Evolutionary conservation across 2,329 filamentous ascomycete genomes (phyloP).

Genomic region (Aplosporella prunicola): DNA sequence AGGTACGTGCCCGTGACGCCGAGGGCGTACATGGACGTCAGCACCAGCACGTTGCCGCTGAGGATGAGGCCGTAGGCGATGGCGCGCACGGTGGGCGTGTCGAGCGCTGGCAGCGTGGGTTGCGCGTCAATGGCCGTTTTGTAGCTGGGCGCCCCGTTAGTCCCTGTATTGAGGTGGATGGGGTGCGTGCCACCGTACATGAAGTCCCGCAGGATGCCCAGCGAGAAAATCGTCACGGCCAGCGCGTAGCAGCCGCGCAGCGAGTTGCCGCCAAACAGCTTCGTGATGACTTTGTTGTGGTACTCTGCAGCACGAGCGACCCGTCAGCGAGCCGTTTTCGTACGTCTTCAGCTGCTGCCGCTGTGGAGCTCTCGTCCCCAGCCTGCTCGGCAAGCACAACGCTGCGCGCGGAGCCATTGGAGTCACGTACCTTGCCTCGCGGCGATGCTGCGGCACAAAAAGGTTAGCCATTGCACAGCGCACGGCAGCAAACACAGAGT

Average conservation of each 20-base stretch:
- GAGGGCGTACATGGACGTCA: conserved; percentile 83
- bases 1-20: conserved; percentile 94
- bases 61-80: conserved; percentile 63
- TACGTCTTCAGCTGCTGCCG: not conserved
- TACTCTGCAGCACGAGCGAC: conserved; percentile 55
- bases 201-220: conserved; percentile 77
- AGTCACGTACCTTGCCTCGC: conserved; percentile 63
- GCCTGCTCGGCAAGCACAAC: not conserved
- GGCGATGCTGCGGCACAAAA: conserved; percentile 51
- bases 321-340: not conserved
- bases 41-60: conserved; percentile 71
- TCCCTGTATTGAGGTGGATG: too few relatives aligned
- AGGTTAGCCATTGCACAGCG: conserved; percentile 13
- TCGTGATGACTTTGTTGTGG: conserved; percentile 79
- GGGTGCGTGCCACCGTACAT: conserved; percentile 26
- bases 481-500: too few relatives aligned
- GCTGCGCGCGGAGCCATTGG: not conserved
- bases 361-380: conserved; percentile 6
- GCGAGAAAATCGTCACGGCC: conserved; percentile 77
- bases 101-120: conserved; percentile 65
- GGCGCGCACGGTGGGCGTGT: conserved; percentile 49
- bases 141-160: conserved; percentile 66
- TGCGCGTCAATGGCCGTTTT: conserved; percentile 69
- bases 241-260: conserved; percentile 82
- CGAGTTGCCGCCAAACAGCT: conserved; percentile 69